phyloP scores from a whole-genome alignment of 768 basidiomycete genomes.

The Russula griseocarnosa region DNA sequence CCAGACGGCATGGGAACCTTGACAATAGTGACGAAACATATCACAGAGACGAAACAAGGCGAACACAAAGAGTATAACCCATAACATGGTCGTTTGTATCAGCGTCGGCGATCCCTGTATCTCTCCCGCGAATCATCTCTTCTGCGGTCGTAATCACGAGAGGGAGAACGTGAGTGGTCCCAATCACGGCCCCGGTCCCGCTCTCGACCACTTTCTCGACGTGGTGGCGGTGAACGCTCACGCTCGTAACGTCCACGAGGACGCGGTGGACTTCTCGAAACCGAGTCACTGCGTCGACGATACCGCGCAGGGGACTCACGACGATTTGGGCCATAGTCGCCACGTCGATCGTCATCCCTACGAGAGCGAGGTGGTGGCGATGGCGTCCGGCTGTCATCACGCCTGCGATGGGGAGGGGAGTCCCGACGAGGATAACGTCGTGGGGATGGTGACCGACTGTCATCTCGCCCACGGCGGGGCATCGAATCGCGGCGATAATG shows the following conservation, averaged over 20 bases:
- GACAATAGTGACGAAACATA: not conserved
- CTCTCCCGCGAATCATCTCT: conserved; percentile 25
- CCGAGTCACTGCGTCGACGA: conserved; percentile 23
- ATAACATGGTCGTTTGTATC: not conserved
- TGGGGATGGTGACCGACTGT: conserved; percentile 18
- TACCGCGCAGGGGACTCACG: conserved; percentile 14
- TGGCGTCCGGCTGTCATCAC: conserved; percentile 27
- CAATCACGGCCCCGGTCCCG: not conserved
- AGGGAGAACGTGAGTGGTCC: not conserved
- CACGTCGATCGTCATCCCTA: conserved; percentile 15
- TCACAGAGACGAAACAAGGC: no score
- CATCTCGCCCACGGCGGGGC: conserved; percentile 27
- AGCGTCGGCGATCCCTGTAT: conserved; percentile 24
- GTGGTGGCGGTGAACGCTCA: conserved; percentile 15
- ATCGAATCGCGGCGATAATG: conserved; percentile 19
- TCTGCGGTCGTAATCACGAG: conserved; percentile 14
- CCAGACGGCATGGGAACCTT: not conserved
- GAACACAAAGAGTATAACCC: not conserved
- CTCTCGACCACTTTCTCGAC: conserved; percentile 13
- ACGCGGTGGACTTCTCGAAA: conserved; percentile 21
- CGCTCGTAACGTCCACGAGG: conserved; percentile 19
- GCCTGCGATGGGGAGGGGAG: conserved; percentile 10
- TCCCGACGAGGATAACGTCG: conserved; percentile 28
- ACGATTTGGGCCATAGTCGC: conserved; percentile 11
- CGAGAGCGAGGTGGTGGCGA: conserved; percentile 29